Percentiles rank a stretch among this genome's conserved stretches.
Evolutionary conservation across 208 protist species (phyloP).

Genomic region (Tritrichomonas musculus): DNA sequence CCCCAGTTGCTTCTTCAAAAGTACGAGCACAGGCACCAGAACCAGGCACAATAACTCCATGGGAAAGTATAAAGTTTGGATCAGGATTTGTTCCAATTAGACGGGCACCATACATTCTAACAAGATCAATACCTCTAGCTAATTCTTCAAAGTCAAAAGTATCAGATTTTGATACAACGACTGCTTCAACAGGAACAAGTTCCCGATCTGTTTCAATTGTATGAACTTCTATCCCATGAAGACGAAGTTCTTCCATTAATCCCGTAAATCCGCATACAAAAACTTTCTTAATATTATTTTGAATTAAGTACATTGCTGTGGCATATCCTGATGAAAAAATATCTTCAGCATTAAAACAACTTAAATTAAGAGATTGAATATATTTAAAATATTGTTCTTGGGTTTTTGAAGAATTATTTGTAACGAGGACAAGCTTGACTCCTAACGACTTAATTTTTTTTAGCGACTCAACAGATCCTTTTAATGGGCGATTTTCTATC

Average conservation of each 20-base stretch:
- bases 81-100: slow-evolving; percentile 15
- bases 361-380: neutral
- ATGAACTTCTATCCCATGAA: slow-evolving; percentile 9
- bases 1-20: neutral
- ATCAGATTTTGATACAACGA: neutral
- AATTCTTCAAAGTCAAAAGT: neutral
- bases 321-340: slow-evolving; percentile 1
- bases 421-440: neutral
- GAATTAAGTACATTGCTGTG: neutral
- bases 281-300: neutral
- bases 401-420: slow-evolving; percentile 32
- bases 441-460: neutral
- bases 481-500: neutral
- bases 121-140: neutral
- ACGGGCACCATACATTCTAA: neutral
- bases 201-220: neutral
- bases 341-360: neutral
- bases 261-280: neutral
- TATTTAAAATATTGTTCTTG: neutral
- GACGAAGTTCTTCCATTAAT: neutral
- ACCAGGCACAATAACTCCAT: neutral
- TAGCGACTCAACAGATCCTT: neutral
- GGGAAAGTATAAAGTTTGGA: neutral
- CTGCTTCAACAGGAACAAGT: neutral
- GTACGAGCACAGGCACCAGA: neutral